Conservation (phyloP, 441 rosid genomes). For the Erodium trifolium region DNA sequence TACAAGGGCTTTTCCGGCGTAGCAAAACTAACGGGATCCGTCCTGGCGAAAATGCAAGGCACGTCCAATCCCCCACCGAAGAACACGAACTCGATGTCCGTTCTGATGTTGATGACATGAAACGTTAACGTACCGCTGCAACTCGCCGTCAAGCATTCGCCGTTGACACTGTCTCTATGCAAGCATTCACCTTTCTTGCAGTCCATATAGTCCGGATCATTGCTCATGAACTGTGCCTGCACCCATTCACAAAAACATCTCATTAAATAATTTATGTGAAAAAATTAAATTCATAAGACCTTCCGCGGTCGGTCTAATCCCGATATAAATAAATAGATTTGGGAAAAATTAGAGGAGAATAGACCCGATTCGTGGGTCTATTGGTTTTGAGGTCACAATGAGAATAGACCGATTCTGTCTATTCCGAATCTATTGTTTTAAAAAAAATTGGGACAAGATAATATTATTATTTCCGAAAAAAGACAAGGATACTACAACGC, state of each 20-base stretch:
- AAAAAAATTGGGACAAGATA: no score
- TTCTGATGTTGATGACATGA: conserved; percentile 56
- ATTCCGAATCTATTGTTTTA: no score
- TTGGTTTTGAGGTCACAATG: no score
- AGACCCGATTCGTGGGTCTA: no score
- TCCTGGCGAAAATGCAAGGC: conserved; percentile 40
- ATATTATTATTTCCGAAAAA: no score
- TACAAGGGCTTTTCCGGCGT: conserved; percentile 43
- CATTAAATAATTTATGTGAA: no score
- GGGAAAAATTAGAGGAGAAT: no score
- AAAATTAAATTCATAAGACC: no score
- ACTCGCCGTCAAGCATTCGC: conserved; percentile 24
- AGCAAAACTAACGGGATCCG: conserved; percentile 36
- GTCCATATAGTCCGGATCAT: conserved; percentile 42
- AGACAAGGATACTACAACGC: no score
- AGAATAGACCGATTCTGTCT: no score
- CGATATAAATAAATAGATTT: no score
- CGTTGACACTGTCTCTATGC: conserved; percentile 21
- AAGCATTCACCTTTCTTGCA: conserved; percentile 39
- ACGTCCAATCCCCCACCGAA: conserved; percentile 42
- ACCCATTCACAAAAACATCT: neutral
- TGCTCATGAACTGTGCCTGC: conserved; percentile 51
- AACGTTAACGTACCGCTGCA: conserved; percentile 41
- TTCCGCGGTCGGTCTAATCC: no score
- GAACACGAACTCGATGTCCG: conserved; percentile 48